Evolutionary conservation across 257 asterid genomes (phyloP).

Genomic region (Nicotiana obtusifolia): DNA sequence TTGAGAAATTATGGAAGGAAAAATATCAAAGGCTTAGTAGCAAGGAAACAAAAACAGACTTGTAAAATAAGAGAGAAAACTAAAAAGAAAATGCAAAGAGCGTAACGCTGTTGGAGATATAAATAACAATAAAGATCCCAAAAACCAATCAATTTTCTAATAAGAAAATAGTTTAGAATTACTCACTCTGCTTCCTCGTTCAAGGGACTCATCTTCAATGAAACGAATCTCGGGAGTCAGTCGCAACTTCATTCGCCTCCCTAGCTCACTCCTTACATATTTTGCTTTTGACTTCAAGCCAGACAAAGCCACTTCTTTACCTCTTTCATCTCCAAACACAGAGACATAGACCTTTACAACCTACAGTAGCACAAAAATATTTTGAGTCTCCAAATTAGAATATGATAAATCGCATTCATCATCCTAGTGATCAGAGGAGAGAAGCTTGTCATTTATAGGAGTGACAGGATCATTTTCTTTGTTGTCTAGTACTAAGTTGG

Average conservation of each 20-base stretch:
- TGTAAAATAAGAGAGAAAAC: not conserved
- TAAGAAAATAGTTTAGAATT: conserved; percentile 1
- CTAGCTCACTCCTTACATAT: conserved; percentile 84
- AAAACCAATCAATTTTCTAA: not conserved
- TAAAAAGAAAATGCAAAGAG: not conserved
- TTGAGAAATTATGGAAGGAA: not conserved
- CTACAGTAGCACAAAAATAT: conserved; percentile 24
- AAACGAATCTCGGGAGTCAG: conserved; percentile 94
- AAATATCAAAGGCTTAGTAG: not conserved
- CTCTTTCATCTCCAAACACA: conserved; percentile 97
- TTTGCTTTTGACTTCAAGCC: conserved; percentile 87
- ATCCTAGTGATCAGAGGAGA: not conserved
- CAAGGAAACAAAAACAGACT: not conserved
- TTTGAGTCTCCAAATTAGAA: not conserved
- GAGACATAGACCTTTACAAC: conserved; percentile 97
- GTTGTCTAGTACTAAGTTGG: not conserved
- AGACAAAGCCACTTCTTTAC: conserved; percentile 90
- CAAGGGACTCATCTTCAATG: conserved; percentile 87
- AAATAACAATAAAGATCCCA: not conserved
- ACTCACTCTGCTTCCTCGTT: conserved; percentile 98
- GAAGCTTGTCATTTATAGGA: not conserved
- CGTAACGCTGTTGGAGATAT: not conserved
- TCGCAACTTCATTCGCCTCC: conserved; percentile 92
- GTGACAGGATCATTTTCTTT: not conserved
- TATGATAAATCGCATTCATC: not conserved